phyloP scores from a whole-genome alignment of 306 rosid genomes.

The Dryas octopetala region DNA sequence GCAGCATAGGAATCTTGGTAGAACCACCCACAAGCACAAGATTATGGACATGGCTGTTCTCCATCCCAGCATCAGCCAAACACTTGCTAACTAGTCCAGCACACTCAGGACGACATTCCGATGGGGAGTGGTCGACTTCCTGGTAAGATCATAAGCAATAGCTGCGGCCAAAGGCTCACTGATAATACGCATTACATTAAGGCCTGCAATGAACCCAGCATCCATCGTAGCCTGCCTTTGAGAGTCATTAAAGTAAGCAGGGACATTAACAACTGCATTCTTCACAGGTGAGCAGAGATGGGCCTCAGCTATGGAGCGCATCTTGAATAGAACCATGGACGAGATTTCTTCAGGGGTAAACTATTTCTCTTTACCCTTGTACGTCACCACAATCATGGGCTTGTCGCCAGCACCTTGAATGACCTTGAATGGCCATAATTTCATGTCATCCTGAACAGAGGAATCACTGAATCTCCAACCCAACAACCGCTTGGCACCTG shows the following conservation, averaged over 20 bases:
- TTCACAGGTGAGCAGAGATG: conserved; percentile 53
- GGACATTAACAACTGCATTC: conserved; percentile 78
- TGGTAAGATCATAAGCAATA: conserved; percentile 68
- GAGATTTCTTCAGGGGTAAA: conserved; percentile 9
- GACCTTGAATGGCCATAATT: conserved; percentile 17
- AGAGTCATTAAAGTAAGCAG: conserved; percentile 74
- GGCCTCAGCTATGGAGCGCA: conserved; percentile 87
- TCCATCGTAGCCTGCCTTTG: conserved; percentile 77
- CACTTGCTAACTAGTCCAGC: too few relatives aligned
- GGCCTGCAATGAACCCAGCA: conserved; percentile 63
- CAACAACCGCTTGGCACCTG: conserved; percentile 4
- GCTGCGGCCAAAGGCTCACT: conserved; percentile 80
- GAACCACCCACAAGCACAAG: conserved; percentile 22
- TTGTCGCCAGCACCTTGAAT: conserved; percentile 2
- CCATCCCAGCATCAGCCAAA: conserved; percentile 17
- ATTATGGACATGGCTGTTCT: conserved; percentile 3
- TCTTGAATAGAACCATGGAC: conserved; percentile 56
- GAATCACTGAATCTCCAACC: conserved; percentile 1
- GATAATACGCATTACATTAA: conserved; percentile 59
- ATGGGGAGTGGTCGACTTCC: conserved; percentile 48
- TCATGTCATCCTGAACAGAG: conserved; percentile 12
- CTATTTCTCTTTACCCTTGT: neutral
- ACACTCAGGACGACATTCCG: too few relatives aligned
- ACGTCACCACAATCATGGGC: conserved; percentile 7
- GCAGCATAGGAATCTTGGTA: conserved; percentile 19